Base-by-base conservation (phyloP, 371 early-diverging fungal genomes). In the Mucor velutinosus region DNA sequence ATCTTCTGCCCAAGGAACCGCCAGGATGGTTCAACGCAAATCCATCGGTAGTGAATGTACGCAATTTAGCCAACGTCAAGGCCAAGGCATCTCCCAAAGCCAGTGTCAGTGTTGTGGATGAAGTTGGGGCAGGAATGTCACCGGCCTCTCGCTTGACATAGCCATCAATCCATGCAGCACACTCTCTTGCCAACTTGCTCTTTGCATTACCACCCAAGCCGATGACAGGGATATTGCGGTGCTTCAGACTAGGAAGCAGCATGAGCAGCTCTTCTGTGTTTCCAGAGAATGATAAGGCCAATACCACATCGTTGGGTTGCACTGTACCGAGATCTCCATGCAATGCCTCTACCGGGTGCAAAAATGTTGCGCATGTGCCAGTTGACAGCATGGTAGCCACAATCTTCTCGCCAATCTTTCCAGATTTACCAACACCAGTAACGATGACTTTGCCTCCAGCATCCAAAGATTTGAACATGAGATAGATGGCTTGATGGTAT, bases 1-100 rank as follows among this genome's bases (percentile, higher is more conserved):
- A 66, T 29, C 76, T 41, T 60, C 80, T 64, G 6, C 90, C 90
- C 0, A 90, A 66, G 1, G 83, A 72, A 0, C 90, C 90, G 8
- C 89, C 89, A 0, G 90, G 90, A 71, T 90, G 90, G 64, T 87
- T 86, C 25, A 85, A 66, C 0, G 86, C 87, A 77, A 89, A 90
- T 15, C 83, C 87, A 8, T 71, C 67, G 0, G 77, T 80, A 3
- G 79, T 81, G 60, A 90, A 87, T 19, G 62, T 61, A 15, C 80
- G 71, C 12, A 81, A 63, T 27, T 84, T 74, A 45, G 86, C 86
- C 35, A 90, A 60, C 32, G 88, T 70, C 14, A 89, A 70, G 0
- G 89, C 87, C 4, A 90, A 63, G 0, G 88, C 81, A 71, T 90
- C 90, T 29, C 90, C 87, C 6, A 89, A 62, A 6, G 89, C 90